These are phyloP conservation scores for Garcia nutans DNA, from an alignment of 345 rosid genomes.

Conservation along the genomic window DNA sequence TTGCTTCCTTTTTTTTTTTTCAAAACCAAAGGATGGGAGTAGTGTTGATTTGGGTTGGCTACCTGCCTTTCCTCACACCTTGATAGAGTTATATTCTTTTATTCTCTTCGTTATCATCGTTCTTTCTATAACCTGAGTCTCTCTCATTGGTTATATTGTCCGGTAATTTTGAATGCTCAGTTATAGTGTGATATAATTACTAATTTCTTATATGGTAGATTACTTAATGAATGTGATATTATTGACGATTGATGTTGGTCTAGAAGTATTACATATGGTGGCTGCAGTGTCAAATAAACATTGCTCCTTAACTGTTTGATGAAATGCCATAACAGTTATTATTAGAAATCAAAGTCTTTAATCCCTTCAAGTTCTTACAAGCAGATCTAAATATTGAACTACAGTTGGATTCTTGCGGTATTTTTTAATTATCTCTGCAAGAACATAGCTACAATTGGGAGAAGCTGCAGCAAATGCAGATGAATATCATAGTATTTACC, in stretches of 20 bases:
- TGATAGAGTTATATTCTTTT: constrained; percentile 41
- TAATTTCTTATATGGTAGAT: too few relatives aligned
- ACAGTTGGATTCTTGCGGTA: constrained; percentile 64
- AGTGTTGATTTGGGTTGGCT: constrained; percentile 41
- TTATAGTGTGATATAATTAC: too few relatives aligned
- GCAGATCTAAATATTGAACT: constrained; percentile 43
- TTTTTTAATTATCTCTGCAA: constrained; percentile 26
- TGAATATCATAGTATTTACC: background rate
- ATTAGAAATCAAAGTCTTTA: constrained; percentile 41
- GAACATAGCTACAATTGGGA: background rate
- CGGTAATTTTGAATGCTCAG: too few relatives aligned
- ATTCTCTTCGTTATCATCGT: background rate
- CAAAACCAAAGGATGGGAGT: constrained; percentile 8
- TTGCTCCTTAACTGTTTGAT: too few relatives aligned
- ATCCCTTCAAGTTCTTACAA: constrained; percentile 52
- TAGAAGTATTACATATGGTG: too few relatives aligned
- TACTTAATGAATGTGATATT: too few relatives aligned
- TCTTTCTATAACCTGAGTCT: too few relatives aligned
- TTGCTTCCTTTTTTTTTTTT: too few relatives aligned
- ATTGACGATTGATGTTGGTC: too few relatives aligned
- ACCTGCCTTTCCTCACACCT: constrained; percentile 66
- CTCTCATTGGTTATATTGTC: too few relatives aligned
- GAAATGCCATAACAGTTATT: background rate
- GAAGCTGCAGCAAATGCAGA: background rate
- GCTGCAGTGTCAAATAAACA: too few relatives aligned